Evolutionary conservation across 2,329 filamentous ascomycete species (phyloP), one percentile per base, ranked within the genome.

Genomic region (Tolypocladium tropicale): DNA sequence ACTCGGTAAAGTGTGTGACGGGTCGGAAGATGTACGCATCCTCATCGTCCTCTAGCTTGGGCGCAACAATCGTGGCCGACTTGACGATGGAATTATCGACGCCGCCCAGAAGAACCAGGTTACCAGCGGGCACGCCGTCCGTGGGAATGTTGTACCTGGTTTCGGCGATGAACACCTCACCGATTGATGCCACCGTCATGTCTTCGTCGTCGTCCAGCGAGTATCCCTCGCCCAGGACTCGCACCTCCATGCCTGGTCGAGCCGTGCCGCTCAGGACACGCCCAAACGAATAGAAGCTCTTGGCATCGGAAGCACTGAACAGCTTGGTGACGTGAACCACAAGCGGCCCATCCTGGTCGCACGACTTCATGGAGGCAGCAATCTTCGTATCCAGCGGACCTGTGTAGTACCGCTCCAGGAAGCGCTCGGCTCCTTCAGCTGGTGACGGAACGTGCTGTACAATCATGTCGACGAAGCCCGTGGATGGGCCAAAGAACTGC

Each of bases 31-130:
- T 95, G 71, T 95, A 95, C 0, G 90, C 91, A 59, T 95, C 91
- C 70, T 97, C 93, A 51, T 94, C 84, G 54, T 95, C 87, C 30
- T 90, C 87, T 10, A 96, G 79, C 61, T 85, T 87, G 41, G 84
- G 83, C 1, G 90, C 84, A 33, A 99, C 84, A 52, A 99, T 80
- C 0, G 94, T 99, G 10, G 94, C 94, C 3, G 91, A 93, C 74
- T 99, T 99, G 74, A 97, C 90, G 64, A 99, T 97, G 5, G 92
- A 96, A 71, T 97, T 97, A 75, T 97, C 93, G 32, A 99, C 86
- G 16, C 93, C 94, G 55, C 89, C 85, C 18, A 99, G 79, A n/a
- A 99, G 76, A 16, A 95, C 93, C 78, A 90, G 89, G 68, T 95
- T 96, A 48, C 94, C 94, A 1, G 94, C 94, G 6, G 94, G 94